Evolutionary conservation across 768 basidiomycete species (phyloP), one percentile per base, ranked within the genome.

Genomic region (Hypholoma sublateritium): DNA sequence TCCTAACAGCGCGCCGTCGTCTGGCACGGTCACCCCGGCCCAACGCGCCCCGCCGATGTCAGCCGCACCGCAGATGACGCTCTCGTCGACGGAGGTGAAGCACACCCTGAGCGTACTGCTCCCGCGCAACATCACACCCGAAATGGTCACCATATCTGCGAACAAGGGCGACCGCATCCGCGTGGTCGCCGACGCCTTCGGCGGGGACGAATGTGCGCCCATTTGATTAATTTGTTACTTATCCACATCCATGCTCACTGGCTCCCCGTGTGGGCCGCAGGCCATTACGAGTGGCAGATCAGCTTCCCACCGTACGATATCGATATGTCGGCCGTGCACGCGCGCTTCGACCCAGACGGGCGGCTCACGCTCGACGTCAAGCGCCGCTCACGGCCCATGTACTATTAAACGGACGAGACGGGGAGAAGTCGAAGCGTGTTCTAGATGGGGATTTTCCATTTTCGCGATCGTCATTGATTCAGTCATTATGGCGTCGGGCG

Each of bases 61-160:
- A 17, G 42, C 58, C 34, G 67, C 70, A n/a, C 82, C 84, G 36
- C 70, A 72, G 21, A 78, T 84, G 75, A 60, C 71, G n/a, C 66
- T 80, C 47, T 69, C 73, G 41, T 74, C 78, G 47, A 77, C 77
- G 19, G 57, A 67, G 5, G 59, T 65, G 28, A 70, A 65, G 57
- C 76, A 86, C 67, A 76, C 70, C 4, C 67, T 85, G n/a, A 72
- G 72, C 25, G 80, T 84, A 13, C 69, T 68, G 42, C 77, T 86
- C 12, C 83, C 83, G 8, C 64, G 69, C 47, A 70, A 71, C 9
- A 78, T 80, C 44, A 67, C 76, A 60, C 77, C 82, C 13, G 85
- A 86, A 65, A 86, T 86, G 85, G 82, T 86, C 24, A 86, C 84
- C 4, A 78, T 86, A 47, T 78, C 77, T 34, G 84, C 80, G 42